Evolutionary conservation across 805 yeast genomes (phyloP), one percentile per base, ranked within the genome.

Genomic region (Jamesozyma hellenica): DNA sequence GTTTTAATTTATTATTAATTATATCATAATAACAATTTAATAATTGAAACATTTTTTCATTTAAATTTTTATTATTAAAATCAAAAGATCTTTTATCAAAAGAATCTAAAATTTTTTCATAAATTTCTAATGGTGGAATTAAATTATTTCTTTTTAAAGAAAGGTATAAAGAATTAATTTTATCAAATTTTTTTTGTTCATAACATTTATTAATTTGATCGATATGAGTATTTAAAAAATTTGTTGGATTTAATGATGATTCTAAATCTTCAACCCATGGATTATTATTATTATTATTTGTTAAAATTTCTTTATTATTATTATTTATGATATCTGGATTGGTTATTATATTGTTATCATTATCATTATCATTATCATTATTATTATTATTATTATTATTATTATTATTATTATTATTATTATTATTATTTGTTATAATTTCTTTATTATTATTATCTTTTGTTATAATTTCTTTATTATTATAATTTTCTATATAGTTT

Each of bases 1-100:
- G 92, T 52, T 74, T 77, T 30, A 74, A 43, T 44, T 65, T 67
- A 46, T 68, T 66, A 18, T 71, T 52, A 29, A 82, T 64, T 53
- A 80, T 61, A 49, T 79, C 87, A 37, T 82, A 82, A 53, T 82
- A 82, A 28, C 79, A 76, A 16, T 75, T 78, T 46, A 82, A 61
- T 42, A 82, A 55, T 39, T 71, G 74, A 2, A 83, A 79, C 54
- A 82, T 65, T 52, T 71, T 73, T 34, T 70, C 71, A 53, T 82
- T 86, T 6, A 74, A 58, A 17, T 77, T 65, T 43, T 67, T 71
- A 19, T 77, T 65, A 45, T 68, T 71, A 41, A 72, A 72, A 40
- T 70, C 68, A 29, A 74, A 58, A 3, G 64, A 50, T 56, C 92
- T 68, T 32, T 56, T 44, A 12, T 70, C 58, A 10, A 82, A 67